Evolutionary conservation across 345 rosid species (phyloP).

Genomic region (Citrus maxima): DNA sequence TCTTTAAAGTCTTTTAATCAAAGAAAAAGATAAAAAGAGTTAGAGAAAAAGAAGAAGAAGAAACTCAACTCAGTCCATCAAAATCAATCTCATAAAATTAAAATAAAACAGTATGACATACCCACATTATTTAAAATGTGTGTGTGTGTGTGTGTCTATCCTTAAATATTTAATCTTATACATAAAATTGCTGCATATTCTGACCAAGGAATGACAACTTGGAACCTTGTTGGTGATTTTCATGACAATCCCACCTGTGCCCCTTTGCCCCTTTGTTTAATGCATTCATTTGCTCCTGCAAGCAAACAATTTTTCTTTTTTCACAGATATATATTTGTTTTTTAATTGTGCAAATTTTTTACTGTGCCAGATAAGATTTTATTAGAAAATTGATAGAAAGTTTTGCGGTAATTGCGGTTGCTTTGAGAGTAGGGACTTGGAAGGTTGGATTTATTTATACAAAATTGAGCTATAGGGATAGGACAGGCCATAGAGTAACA

Average conservation of each 20-base stretch:
- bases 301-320: too few relatives aligned
- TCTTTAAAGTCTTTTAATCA: not conserved
- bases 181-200: not conserved
- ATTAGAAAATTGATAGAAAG: not conserved
- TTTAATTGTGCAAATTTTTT: too few relatives aligned
- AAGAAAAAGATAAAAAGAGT: not conserved
- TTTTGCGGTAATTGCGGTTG: not conserved
- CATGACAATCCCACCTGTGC: not conserved
- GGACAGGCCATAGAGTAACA: not conserved
- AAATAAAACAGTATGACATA: not conserved
- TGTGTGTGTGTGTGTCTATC: not conserved
- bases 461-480: not conserved
- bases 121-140: not conserved
- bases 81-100: conserved; percentile 1
- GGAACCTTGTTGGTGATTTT: conserved; percentile 33
- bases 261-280: too few relatives aligned
- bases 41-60: not conserved
- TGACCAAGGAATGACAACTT: conserved; percentile 31
- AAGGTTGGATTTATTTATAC: not conserved
- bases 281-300: too few relatives aligned
- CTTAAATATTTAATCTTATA: not conserved
- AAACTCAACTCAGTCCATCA: not conserved
- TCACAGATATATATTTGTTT: too few relatives aligned
- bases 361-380: too few relatives aligned
- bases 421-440: not conserved